Evolutionary conservation across 306 rosid species (phyloP), one percentile per base, ranked within the genome.

Genomic region (Geum urbanum): DNA sequence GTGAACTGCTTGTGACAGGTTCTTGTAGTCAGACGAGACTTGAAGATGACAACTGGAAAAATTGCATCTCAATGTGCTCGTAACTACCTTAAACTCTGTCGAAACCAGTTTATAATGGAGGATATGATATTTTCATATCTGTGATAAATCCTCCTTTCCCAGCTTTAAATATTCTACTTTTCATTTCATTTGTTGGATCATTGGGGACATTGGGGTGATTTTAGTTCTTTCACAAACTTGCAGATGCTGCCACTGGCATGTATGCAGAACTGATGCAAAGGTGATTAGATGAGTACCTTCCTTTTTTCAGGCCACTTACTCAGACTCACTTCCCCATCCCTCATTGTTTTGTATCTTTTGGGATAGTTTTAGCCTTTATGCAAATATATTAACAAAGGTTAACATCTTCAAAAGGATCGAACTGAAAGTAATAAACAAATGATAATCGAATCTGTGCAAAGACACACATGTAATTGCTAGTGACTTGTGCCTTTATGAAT

Each of bases 11-110:
- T 68, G 58, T 76, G 76, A 27, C 78, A 92, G 96, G 96, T 90
- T 69, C 82, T 88, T 77, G 86, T 92, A 6, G 98, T 92, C 18
- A 79, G 98, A 77, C 96, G 83, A 81, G 98, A 90, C 79, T 79
- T 92, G 41, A 92, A 88, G 87, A 92, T 92, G 97, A 91, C 79
- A 73, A 67, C 92, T 0, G 96, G 98, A 81, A 92, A 92, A 82
- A 88, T 92, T 63, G 98, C 97, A 62, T 92, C 98, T 47, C 98
- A 92, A 75, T 92, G 97, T 82, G 96, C 98, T 79, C 98, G 97
- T 92, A 86, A 85, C 89, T 81, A 77, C 59, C 63, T 44, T 18
- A 73, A 72, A 35, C 4, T 72, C 40, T 73, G 47, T 13, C 9
- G 37, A 27, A 57, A 1, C 14, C 9, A 40, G 35, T 62, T n/a